Evolutionary conservation across 805 yeast genomes (phyloP), one percentile per base, ranked within the genome.

Genomic region (Candida mattraensis): DNA sequence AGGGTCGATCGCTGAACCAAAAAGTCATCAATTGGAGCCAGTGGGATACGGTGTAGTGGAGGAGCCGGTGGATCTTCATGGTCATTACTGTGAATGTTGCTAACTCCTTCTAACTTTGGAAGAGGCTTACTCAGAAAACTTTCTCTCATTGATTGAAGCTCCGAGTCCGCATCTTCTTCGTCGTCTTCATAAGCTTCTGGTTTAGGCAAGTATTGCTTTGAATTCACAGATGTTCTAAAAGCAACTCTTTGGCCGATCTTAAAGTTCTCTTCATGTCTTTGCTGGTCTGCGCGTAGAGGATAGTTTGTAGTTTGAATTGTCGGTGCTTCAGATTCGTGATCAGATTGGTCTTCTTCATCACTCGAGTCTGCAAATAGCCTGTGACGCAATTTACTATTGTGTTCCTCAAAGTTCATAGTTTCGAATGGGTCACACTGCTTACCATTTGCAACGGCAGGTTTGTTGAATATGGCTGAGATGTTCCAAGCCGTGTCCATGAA

Each of bases 291-390:
- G 26, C 14, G 17, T 25, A 19, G n/a, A 22, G 8, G 18, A 23
- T 9, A 22, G 24, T 10, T 24, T 35, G 11, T 26, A 26, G 20
- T n/a, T 16, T 16, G 27, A 23, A 11, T n/a, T 18, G 18, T 32
- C 35, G n/a, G 35, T n/a, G n/a, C n/a, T n/a, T n/a, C n/a, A n/a
- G n/a, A n/a, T n/a, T n/a, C n/a, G n/a, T n/a, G n/a, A n/a, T n/a
- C n/a, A n/a, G n/a, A n/a, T n/a, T n/a, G n/a, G n/a, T n/a, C n/a
- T n/a, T 45, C 53, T n/a, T 58, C 61, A 38, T 57, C 60, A 26
- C 59, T 51, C 12, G 60, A 50, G 21, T 56, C 62, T 0, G 47
- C 51, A 42, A 59, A 59, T 11, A 59, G 33, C 16, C 42, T 47
- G 28, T 49, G 48, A 18, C 30, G 32, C 18, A 27, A 16, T 12